Evolutionary conservation across 2,329 filamentous ascomycete species (phyloP).

Genomic region (Monascus ruber): DNA sequence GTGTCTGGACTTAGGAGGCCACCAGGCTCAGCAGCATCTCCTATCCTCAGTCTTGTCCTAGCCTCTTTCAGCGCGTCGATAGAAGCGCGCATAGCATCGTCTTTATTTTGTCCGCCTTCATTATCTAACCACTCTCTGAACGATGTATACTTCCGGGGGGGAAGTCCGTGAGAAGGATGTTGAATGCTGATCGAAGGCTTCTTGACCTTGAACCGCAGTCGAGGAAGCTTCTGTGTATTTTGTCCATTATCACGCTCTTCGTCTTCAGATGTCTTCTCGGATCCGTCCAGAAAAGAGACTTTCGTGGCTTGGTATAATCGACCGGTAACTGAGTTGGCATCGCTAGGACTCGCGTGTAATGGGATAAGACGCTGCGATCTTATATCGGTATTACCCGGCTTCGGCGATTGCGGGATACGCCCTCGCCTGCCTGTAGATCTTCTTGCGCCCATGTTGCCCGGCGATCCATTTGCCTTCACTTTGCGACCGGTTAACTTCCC

Average conservation of each 20-base stretch:
- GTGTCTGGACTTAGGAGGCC: conserved; percentile 60
- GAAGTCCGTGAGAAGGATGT: conserved; percentile 41
- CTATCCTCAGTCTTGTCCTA: conserved; percentile 54
- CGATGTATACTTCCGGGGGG: conserved; percentile 36
- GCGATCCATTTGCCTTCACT: conserved; percentile 20
- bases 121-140: conserved; percentile 55
- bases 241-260: conserved; percentile 9
- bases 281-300: conserved; percentile 5
- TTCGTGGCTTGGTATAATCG: conserved; percentile 16
- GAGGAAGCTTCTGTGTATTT: conserved; percentile 17
- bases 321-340: conserved; percentile 12
- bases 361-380: conserved; percentile 19
- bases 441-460: conserved; percentile 14
- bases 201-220: conserved; percentile 38
- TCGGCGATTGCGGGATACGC: conserved; percentile 15
- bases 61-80: conserved; percentile 60
- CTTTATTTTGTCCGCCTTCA: conserved; percentile 36
- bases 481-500: conserved; percentile 20
- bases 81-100: conserved; percentile 39
- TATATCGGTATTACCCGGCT: conserved; percentile 14
- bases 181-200: conserved; percentile 40
- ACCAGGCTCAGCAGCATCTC: conserved; percentile 62
- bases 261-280: conserved; percentile 1
- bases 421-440: conserved; percentile 10
- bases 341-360: conserved; percentile 8